Evolutionary conservation across 352 stramenopile species (phyloP), one percentile per base, ranked within the genome.

Genomic region (Globisporangium parvum): DNA sequence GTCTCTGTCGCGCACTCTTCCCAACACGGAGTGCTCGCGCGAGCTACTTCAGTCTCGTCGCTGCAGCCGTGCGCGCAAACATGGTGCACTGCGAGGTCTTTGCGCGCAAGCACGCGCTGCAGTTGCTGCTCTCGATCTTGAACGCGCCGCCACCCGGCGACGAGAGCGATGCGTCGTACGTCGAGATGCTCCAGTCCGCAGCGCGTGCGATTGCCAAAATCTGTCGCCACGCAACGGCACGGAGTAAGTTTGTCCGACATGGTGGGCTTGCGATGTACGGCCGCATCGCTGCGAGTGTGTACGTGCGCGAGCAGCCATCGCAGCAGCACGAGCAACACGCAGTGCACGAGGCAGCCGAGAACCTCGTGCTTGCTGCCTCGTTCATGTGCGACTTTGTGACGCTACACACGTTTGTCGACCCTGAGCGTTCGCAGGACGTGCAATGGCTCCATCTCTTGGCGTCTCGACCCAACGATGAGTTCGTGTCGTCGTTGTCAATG

Each of bases 1-100:
- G 47, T 14, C 48, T 75, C 3, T 63, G 55, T 37, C 37, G 50
- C 0, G 45, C 51, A 12, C 60, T 59, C 10, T 72, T 59, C 20
- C 67, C 67, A 12, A 1, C 23, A 1, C 64, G 60, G 10, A 69
- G 47, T 28, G 23, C 51, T 1, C 28, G 17, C 5, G 54, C 60
- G 9, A 70, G 54, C 14, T 72, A 62, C 37, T 72, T 72, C 55
- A 62, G 40, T 31, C 50, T 75, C 26, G 64, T 72, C 1, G 53
- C 64, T 23, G 62, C 49, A 3, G 67, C 47, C 0, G 55, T 70
- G 6, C 60, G 67, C 17, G 51, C 51, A 5, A 70, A 75, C 37
- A 55, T 57, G n/a, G 47, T 68, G 17, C 64, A 75, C 21, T 75
- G 67, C 42, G 57, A 71, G 35, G 47, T 65, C 0, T 67, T 75